Evolutionary conservation across 371 early-diverging fungal species (phyloP).

Genomic region (Apophysomyces variabilis): DNA sequence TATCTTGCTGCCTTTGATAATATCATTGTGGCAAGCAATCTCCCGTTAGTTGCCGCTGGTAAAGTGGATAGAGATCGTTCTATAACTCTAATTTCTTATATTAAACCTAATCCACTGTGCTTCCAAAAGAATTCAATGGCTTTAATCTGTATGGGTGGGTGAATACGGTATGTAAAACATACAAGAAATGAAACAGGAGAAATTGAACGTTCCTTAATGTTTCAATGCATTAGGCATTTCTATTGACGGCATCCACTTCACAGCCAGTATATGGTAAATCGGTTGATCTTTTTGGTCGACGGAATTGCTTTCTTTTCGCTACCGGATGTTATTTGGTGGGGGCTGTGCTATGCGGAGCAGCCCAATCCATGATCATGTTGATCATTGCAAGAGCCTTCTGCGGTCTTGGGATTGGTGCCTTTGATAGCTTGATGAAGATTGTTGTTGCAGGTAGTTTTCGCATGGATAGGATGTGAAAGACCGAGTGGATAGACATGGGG

Average conservation of each 20-base stretch:
- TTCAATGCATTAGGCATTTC: slow-evolving; percentile 28
- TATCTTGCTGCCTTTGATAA: slow-evolving; percentile 51
- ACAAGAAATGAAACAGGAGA: not conserved
- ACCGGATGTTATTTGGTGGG: slow-evolving; percentile 67
- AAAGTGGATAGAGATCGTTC: not conserved
- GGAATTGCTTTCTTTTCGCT: slow-evolving; percentile 61
- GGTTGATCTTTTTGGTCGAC: slow-evolving; percentile 74
- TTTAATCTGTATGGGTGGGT: slow-evolving; percentile 45
- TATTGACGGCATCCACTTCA: slow-evolving; percentile 52
- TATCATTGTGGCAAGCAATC: slow-evolving; percentile 42
- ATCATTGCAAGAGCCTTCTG: slow-evolving; percentile 70
- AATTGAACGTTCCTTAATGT: not conserved
- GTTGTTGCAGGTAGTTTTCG: slow-evolving; percentile 68
- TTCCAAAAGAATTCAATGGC: slow-evolving; percentile 35
- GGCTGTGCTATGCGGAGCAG: slow-evolving; percentile 66
- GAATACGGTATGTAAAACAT: slow-evolving; percentile 32
- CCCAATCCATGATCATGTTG: slow-evolving; percentile 66
- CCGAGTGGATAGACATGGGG: no score
- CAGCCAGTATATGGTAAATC: slow-evolving; percentile 70
- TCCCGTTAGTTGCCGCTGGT: slow-evolving; percentile 40
- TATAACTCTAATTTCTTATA: no score
- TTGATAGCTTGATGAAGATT: slow-evolving; percentile 67
- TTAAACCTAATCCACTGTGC: not conserved
- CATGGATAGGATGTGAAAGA: not conserved
- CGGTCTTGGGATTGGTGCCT: slow-evolving; percentile 78